Evolutionary conservation across 805 yeast species (phyloP).

Genomic region (Wilhelminamyces savonicus): DNA sequence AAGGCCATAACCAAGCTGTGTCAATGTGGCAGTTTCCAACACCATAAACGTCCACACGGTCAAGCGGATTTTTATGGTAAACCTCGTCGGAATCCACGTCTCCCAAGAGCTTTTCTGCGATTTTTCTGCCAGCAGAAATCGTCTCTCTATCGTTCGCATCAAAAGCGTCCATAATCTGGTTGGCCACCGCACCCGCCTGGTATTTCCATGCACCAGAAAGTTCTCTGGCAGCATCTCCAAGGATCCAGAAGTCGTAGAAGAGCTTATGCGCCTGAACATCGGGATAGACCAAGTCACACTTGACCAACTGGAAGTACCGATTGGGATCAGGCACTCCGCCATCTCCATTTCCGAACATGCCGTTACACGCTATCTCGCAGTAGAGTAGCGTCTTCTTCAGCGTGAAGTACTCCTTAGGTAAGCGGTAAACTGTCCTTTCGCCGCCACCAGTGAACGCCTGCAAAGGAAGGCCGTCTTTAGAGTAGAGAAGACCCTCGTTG

Average conservation of each 20-base stretch:
- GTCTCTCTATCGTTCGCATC: slow-evolving; percentile 62
- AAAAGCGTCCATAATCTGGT: slow-evolving; percentile 75
- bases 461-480: slow-evolving; percentile 55
- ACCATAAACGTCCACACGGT: slow-evolving; percentile 60
- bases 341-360: slow-evolving; percentile 76
- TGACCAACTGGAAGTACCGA: slow-evolving; percentile 58
- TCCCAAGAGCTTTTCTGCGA: slow-evolving; percentile 65
- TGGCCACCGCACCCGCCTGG: slow-evolving; percentile 74
- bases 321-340: slow-evolving; percentile 69
- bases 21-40: slow-evolving; percentile 96
- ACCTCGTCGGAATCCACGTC: slow-evolving; percentile 60
- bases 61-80: slow-evolving; percentile 19
- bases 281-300: slow-evolving; percentile 78
- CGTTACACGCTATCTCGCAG: slow-evolving; percentile 88
- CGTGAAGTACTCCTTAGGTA: slow-evolving; percentile 43
- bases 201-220: slow-evolving; percentile 72
- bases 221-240: slow-evolving; percentile 90
- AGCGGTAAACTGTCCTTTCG: slow-evolving; percentile 66
- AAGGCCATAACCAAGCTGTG: slow-evolving; percentile 99
- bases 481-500: slow-evolving; percentile 80
- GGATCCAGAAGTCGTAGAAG: slow-evolving; percentile 76
- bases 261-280: slow-evolving; percentile 74
- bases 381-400: slow-evolving; percentile 60
- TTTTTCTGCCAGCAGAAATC: slow-evolving; percentile 55
- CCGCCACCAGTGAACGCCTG: slow-evolving; percentile 88